Base-by-base conservation (phyloP, 345 rosid genomes). In the Lumnitzera littorea region DNA sequence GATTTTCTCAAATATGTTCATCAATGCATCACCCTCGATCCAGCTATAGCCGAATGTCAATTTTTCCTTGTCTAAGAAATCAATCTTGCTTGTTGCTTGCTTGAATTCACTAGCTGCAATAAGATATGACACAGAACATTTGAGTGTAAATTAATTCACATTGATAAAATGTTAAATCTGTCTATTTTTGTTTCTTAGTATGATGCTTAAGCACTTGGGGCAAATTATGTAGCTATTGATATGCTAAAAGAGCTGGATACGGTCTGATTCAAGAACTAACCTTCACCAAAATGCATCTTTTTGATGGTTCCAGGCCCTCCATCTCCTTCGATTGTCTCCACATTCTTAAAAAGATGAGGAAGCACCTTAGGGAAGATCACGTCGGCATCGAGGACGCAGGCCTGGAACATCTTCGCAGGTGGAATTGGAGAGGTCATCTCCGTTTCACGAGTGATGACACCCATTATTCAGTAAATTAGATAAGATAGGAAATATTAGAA, bases 241-340 rank as follows among this genome's bases (percentile, higher is more conserved):
- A 5, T 36, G 43, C 43, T 36, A 7, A 36, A 36, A 36, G 43
- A 36, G 43, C 3, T 36, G 3, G 11, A 36, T 9, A 4, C 7
- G 7, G 43, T 36, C 43, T 36, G 10, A 36, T 36, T 20, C 43
- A 2, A 1, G 10, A 36, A 36, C 62, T 27, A 24, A 69, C 75
- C 72, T 24, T 73, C 65, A 16, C 58, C 65, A 14, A 76, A 70
- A 52, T 51, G 67, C 50, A 67, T 55, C 46, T 61, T 62, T 67
- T 64, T 66, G 61, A 72, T 53, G 58, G 70, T 69, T 60, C 75
- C 77, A 15, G 66, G 56, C n/a, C 77, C 73, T 46, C 81, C 78
- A 23, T 77, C 63, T 47, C 81, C 81, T 64, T 70, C 65, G 53
- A 77, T 31, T 55, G 52, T 54, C 11, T 68, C 64, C 12, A 63